Percentiles rank a stretch among this genome's conserved stretches.
These are phyloP conservation scores for Barnettozyma populi DNA, from an alignment of 805 yeast species.

Conservation along the genomic window DNA sequence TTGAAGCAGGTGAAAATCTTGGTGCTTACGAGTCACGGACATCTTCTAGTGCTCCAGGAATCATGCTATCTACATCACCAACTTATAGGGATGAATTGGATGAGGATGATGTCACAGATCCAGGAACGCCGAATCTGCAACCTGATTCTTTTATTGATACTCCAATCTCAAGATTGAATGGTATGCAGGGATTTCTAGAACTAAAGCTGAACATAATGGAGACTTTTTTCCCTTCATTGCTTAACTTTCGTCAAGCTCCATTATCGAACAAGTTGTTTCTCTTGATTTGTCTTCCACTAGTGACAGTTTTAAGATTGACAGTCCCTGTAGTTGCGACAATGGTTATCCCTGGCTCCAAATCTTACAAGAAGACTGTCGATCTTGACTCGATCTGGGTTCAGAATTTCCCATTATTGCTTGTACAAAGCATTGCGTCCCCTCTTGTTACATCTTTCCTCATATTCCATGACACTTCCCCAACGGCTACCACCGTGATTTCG, in stretches of 20 bases:
- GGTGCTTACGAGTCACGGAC: conserved; percentile 17
- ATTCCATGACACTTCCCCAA: conserved; percentile 2
- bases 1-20: conserved; percentile 2
- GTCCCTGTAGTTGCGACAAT: conserved; percentile 31
- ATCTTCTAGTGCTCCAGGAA: conserved; percentile 13
- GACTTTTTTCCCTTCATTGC: conserved; percentile 28
- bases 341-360: conserved; percentile 30
- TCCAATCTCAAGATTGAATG: conserved; percentile 3
- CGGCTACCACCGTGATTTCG: not conserved
- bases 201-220: conserved; percentile 1
- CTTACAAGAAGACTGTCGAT: conserved; percentile 22
- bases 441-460: conserved; percentile 13
- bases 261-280: conserved; percentile 25
- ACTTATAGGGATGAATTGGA: conserved; percentile 7
- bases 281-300: conserved; percentile 30
- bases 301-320: conserved; percentile 29
- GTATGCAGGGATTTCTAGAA: conserved; percentile 6
- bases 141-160: conserved; percentile 8
- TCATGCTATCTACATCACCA: not conserved
- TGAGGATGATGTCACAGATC: conserved; percentile 11
- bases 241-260: conserved; percentile 24
- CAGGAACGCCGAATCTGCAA: conserved; percentile 3
- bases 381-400: conserved; percentile 19
- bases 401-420: conserved; percentile 19
- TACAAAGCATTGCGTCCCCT: conserved; percentile 31